Conservation (phyloP, 345 rosid species). For the Citrus maxima region DNA sequence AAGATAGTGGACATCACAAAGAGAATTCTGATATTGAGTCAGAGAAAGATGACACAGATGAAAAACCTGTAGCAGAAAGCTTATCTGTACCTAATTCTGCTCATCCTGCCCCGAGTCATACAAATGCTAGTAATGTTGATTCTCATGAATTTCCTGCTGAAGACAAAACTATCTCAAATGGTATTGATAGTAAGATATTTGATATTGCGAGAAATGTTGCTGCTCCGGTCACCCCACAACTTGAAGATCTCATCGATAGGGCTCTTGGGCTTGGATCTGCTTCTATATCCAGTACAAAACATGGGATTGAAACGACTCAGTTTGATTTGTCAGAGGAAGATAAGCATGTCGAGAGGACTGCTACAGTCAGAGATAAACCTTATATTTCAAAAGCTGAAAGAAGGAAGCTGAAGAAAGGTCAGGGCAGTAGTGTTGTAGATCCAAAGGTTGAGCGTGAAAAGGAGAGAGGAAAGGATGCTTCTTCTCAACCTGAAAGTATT, state of each 20-base stretch:
- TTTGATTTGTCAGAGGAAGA: conserved; percentile 37
- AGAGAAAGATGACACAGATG: conserved; percentile 42
- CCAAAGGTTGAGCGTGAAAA: conserved; percentile 33
- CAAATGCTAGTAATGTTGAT: conserved; percentile 23
- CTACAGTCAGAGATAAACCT: conserved; percentile 55
- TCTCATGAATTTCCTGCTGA: conserved; percentile 26
- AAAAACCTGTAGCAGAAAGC: conserved; percentile 20
- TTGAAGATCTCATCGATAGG: conserved; percentile 93
- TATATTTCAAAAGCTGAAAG: conserved; percentile 86
- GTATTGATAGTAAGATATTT: conserved; percentile 28
- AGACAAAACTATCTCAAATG: conserved; percentile 19
- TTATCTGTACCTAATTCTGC: background rate
- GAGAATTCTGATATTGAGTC: conserved; percentile 63
- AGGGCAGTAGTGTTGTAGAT: conserved; percentile 35
- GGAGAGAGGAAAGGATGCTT: conserved; percentile 34
- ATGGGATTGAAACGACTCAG: conserved; percentile 37
- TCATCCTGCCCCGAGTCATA: background rate
- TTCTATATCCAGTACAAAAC: conserved; percentile 37
- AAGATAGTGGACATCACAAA: conserved; percentile 41
- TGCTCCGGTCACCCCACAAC: conserved; percentile 55
- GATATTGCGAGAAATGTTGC: conserved; percentile 32
- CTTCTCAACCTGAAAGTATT: conserved; percentile 38
- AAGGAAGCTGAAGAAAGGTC: conserved; percentile 83
- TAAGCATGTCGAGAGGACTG: conserved; percentile 45
- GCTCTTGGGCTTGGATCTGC: conserved; percentile 89